These are phyloP conservation scores for Geotrichum ghanense DNA, from an alignment of 805 yeast species.

Conservation along the genomic window DNA sequence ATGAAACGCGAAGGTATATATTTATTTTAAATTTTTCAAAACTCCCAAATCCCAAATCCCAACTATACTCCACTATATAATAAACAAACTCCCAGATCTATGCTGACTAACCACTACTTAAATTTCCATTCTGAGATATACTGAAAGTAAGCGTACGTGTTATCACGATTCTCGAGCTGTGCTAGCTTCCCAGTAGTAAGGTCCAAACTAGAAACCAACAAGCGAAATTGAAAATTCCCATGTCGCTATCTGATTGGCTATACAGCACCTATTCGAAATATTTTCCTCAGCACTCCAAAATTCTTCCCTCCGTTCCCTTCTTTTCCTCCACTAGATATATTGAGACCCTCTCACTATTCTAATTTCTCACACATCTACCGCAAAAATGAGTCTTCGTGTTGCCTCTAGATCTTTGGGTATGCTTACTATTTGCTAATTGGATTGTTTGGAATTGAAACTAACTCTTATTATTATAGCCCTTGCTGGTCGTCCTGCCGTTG, in stretches of 20 bases:
- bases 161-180: not conserved
- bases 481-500: slow-evolving; percentile 5
- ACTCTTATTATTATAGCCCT: not conserved
- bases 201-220: too few species aligned
- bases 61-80: too few species aligned
- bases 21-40: not conserved
- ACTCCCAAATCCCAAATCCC: not conserved
- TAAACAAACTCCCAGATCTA: too few species aligned
- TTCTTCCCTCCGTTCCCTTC: not conserved
- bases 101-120: too few species aligned
- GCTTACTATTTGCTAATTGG: not conserved
- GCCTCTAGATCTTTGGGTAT: slow-evolving; percentile 13
- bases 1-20: too few species aligned
- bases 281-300: not conserved
- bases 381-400: slow-evolving; percentile 14
- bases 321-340: not conserved
- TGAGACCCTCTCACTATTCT: not conserved
- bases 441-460: slow-evolving; percentile 1
- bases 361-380: too few species aligned
- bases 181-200: not conserved
- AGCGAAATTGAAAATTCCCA: not conserved
- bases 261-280: not conserved
- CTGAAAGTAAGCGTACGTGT: not conserved
- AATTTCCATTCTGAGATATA: not conserved
- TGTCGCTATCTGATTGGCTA: not conserved